Evolutionary conservation across 805 yeast genomes (phyloP).

Genomic region (Saturnispora silvae): DNA sequence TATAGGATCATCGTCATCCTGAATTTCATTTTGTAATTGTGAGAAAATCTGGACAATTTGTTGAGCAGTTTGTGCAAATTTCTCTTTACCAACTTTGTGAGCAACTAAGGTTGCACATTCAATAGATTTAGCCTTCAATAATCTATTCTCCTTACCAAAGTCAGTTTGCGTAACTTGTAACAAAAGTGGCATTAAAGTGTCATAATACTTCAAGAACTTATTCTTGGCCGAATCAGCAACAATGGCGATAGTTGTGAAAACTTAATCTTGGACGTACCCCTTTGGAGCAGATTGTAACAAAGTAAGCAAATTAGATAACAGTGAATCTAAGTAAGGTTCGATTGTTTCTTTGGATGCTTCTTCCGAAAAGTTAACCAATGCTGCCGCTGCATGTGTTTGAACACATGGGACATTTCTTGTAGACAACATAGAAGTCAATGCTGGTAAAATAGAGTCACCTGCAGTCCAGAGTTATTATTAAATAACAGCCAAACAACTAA

Average conservation of each 20-base stretch:
- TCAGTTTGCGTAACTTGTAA: slow-evolving; percentile 71
- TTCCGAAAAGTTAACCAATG: slow-evolving; percentile 89
- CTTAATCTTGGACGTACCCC: slow-evolving; percentile 94
- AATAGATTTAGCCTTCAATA: slow-evolving; percentile 83
- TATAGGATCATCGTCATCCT: slow-evolving; percentile 81
- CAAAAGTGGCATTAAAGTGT: slow-evolving; percentile 84
- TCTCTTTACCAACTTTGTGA: slow-evolving; percentile 87
- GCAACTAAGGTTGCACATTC: slow-evolving; percentile 95
- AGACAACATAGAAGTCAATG: slow-evolving; percentile 71
- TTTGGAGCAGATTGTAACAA: slow-evolving; percentile 71
- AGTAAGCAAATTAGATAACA: slow-evolving; percentile 63
- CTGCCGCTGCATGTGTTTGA: slow-evolving; percentile 98
- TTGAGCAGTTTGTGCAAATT: slow-evolving; percentile 63
- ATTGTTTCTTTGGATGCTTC: slow-evolving; percentile 77
- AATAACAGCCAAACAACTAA: no score
- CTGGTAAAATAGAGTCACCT: slow-evolving; percentile 78
- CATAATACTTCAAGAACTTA: slow-evolving; percentile 84
- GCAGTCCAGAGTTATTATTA: no score
- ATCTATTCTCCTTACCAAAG: slow-evolving; percentile 65
- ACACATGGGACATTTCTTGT: slow-evolving; percentile 76
- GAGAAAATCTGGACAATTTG: slow-evolving; percentile 66
- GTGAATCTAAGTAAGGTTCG: slow-evolving; percentile 85
- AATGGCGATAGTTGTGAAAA: slow-evolving; percentile 88
- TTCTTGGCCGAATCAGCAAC: slow-evolving; percentile 94
- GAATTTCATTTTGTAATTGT: slow-evolving; percentile 45